These are phyloP conservation scores for Eucalyptus curtisii DNA, from an alignment of 345 rosid species.

Conservation along the genomic window DNA sequence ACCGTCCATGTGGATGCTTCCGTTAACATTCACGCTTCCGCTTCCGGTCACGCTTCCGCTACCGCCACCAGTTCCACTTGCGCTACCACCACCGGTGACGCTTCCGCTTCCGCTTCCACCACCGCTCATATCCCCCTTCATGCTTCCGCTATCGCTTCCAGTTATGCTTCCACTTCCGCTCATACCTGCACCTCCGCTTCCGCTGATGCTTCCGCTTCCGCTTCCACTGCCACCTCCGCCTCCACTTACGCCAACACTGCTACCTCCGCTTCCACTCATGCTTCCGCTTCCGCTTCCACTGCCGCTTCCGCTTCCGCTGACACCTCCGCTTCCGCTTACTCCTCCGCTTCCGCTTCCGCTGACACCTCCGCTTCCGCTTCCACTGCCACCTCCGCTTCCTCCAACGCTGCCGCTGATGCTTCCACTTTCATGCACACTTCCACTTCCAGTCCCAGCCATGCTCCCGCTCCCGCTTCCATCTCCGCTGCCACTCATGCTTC, in stretches of 20 bases:
- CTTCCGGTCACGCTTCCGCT: not conserved
- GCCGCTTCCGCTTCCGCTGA: not conserved
- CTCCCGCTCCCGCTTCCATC: not conserved
- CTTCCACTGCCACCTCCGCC: not conserved
- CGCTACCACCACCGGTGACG: not conserved
- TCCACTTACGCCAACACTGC: not conserved
- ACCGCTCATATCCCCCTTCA: too few species aligned
- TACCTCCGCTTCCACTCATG: not conserved
- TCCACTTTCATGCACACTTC: not conserved
- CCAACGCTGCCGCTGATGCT: not conserved
- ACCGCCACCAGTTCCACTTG: not conserved
- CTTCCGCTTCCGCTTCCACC: not conserved
- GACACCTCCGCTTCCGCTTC: not conserved
- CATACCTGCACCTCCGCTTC: not conserved
- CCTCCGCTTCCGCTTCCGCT: not conserved
- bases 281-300: too few species aligned
- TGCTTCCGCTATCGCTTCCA: not conserved
- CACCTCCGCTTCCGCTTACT: not conserved
- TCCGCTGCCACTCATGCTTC: not conserved
- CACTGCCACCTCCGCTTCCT: not conserved
- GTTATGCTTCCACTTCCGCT: not conserved
- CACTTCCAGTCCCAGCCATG: not conserved
- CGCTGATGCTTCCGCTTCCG: not conserved
- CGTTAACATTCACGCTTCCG: not conserved
- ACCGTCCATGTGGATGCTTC: not conserved